Conservation (phyloP, 805 yeast genomes). For the Candida methanosorbosa region DNA sequence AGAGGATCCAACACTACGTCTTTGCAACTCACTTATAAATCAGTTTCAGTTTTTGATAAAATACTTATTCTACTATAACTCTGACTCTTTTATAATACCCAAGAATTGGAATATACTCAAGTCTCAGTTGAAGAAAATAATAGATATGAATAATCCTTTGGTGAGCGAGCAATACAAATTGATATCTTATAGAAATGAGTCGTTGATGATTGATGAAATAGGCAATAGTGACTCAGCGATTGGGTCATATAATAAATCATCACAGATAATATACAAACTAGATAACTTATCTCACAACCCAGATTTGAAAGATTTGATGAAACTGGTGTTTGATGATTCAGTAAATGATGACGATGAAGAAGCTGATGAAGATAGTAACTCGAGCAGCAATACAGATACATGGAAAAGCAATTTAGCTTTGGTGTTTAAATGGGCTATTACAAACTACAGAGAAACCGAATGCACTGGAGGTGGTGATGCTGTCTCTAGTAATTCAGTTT, state of each 20-base stretch:
- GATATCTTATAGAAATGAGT: conserved; percentile 62
- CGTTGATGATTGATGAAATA: conserved; percentile 45
- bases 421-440: conserved; percentile 22
- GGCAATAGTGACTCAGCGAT: conserved; percentile 2
- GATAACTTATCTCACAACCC: neutral
- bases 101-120: conserved; percentile 51
- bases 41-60: conserved; percentile 26
- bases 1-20: neutral
- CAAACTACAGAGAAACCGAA: conserved; percentile 12
- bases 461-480: conserved; percentile 2
- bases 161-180: conserved; percentile 44
- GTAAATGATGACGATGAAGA: neutral
- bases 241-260: neutral
- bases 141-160: conserved; percentile 23
- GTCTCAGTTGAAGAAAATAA: conserved; percentile 34
- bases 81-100: conserved; percentile 58
- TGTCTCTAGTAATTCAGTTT: neutral
- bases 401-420: conserved; percentile 18
- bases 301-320: neutral
- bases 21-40: conserved; percentile 11
- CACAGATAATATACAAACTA: conserved; percentile 1
- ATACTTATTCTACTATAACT: conserved; percentile 37
- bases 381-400: neutral
- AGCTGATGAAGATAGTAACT: neutral
- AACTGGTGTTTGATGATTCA: neutral